A percentile compares a stretch with the other conserved stretches of the same genome.
phyloP scores from a whole-genome alignment of 2,329 filamentous ascomycete species.

The Leptographium wingfieldii region DNA sequence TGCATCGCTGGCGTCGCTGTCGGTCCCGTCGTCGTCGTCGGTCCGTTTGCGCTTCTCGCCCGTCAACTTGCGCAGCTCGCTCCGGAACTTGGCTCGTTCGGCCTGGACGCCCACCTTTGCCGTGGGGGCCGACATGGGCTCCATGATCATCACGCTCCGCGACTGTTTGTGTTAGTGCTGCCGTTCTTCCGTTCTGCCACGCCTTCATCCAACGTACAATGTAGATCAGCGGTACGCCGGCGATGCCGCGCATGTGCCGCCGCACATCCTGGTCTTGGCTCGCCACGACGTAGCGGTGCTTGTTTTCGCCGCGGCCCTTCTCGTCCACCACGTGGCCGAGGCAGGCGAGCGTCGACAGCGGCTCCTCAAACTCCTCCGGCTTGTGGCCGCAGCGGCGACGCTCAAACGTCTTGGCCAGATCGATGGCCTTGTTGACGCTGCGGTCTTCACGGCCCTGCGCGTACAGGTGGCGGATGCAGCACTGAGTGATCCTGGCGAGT shows the following conservation, averaged over 20 bases:
- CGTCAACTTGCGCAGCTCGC: constrained; percentile 46
- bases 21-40: constrained; percentile 2
- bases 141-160: constrained; percentile 60
- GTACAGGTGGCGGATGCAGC: constrained; percentile 15
- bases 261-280: constrained; percentile 57
- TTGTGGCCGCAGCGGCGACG: constrained; percentile 69
- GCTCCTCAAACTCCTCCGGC: constrained; percentile 56
- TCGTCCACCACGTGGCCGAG: constrained; percentile 60
- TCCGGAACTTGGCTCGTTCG: constrained; percentile 62
- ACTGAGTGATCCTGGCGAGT: constrained; percentile 11
- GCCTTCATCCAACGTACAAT: constrained; percentile 26
- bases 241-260: constrained; percentile 49
- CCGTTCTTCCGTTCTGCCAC: background rate
- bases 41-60: constrained; percentile 37
- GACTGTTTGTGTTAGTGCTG: background rate
- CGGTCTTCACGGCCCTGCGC: constrained; percentile 2
- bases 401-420: constrained; percentile 59
- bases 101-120: constrained; percentile 50
- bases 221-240: constrained; percentile 66
- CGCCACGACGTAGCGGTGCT: constrained; percentile 67
- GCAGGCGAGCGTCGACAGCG: constrained; percentile 58
- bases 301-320: constrained; percentile 58
- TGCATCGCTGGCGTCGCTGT: constrained; percentile 15
- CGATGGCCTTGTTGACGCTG: constrained; percentile 41
- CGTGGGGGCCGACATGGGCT: constrained; percentile 53